These are phyloP conservation scores for Dichomitus squalens DNA, from an alignment of 1,284 basidiomycete species.

Conservation along the genomic window DNA sequence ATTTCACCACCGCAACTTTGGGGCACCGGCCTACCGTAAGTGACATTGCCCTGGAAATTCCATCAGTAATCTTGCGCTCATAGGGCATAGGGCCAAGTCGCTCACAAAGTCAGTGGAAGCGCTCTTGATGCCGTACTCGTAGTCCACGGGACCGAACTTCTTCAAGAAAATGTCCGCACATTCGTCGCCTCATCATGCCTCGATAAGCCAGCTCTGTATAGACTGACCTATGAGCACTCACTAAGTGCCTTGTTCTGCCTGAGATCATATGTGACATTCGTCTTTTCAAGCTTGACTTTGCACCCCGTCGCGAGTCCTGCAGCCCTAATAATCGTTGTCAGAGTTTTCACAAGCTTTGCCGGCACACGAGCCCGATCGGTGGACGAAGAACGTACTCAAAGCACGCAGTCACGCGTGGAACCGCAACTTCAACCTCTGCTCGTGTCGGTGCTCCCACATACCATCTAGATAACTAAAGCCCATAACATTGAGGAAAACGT, in stretches of 20 bases:
- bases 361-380: no score
- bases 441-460: constrained; percentile 66
- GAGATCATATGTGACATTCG: constrained; percentile 46
- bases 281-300: constrained; percentile 47
- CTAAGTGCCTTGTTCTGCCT: constrained; percentile 64
- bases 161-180: constrained; percentile 30
- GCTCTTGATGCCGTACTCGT: constrained; percentile 24
- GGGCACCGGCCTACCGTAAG: constrained; percentile 50
- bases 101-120: constrained; percentile 36
- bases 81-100: background rate
- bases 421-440: constrained; percentile 52
- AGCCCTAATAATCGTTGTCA: constrained; percentile 48
- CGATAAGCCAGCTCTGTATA: background rate
- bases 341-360: no score
- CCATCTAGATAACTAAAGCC: constrained; percentile 38
- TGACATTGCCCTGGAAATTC: constrained; percentile 59
- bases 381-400: constrained; percentile 27
- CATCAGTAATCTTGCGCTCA: constrained; percentile 9
- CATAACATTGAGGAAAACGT: background rate
- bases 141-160: constrained; percentile 28
- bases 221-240: constrained; percentile 29
- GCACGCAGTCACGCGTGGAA: constrained; percentile 32
- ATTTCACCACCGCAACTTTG: background rate
- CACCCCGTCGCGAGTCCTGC: constrained; percentile 75
- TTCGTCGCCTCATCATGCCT: constrained; percentile 28